Percentiles rank a stretch among this genome's conserved stretches.
Evolutionary conservation across 2,329 filamentous ascomycete genomes (phyloP).

Genomic region (Dactylellina parvicollis): DNA sequence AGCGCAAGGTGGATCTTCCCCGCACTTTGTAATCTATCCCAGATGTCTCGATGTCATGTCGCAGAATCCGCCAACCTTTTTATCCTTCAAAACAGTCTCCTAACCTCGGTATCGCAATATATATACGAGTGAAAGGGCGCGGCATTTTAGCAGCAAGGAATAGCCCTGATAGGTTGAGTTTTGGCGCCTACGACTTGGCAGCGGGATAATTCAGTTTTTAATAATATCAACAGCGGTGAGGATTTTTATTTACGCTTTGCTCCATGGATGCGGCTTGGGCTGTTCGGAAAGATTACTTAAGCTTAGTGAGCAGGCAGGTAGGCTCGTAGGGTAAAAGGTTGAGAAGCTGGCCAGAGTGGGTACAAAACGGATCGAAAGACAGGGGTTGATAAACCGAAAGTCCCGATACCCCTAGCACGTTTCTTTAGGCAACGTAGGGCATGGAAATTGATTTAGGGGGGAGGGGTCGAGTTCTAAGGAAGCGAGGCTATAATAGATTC

Average conservation of each 20-base stretch:
- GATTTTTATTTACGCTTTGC: constrained; percentile 14
- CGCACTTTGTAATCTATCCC: constrained; percentile 47
- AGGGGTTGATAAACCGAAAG: constrained; percentile 47
- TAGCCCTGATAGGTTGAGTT: constrained; percentile 9
- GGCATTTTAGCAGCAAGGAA: constrained; percentile 33
- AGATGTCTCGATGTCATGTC: constrained; percentile 3
- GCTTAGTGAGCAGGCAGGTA: constrained; percentile 1
- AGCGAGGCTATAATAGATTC: constrained; percentile 17
- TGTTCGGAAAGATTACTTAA: constrained; percentile 47
- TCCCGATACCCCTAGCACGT: constrained; percentile 31
- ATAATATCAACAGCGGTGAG: constrained; percentile 14
- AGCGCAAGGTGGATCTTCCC: constrained; percentile 37
- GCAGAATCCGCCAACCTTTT: constrained; percentile 15
- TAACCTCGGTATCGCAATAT: constrained; percentile 24
- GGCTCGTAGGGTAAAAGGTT: too few relatives aligned
- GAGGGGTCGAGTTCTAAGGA: constrained; percentile 14
- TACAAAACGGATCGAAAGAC: constrained; percentile 11
- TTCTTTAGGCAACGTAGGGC: constrained; percentile 44
- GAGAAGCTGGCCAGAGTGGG: background rate
- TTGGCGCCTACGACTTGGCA: constrained; percentile 29
- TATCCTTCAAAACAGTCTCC: background rate
- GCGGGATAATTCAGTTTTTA: constrained; percentile 43
- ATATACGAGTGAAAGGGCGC: constrained; percentile 15
- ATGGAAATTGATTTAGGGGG: constrained; percentile 24
- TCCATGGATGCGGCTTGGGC: background rate